Evolutionary conservation across 2,329 filamentous ascomycete species (phyloP), one percentile per base, ranked within the genome.

Genomic region (Diplodia mutila): DNA sequence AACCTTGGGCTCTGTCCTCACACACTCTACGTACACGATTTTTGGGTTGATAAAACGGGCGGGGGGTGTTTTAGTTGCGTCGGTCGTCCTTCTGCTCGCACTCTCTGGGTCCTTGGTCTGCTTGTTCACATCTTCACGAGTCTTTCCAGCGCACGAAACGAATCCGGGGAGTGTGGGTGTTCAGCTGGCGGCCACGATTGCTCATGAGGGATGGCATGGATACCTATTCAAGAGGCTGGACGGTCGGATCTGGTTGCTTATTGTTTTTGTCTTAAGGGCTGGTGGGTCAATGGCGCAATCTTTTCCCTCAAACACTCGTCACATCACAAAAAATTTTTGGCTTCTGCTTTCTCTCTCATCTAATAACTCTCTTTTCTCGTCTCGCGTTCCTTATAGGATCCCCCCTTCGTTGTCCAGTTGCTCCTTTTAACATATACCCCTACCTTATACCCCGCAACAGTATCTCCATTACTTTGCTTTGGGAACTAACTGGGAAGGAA

Each of bases 131-230:
- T 49, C 27, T 61, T 61, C 57, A 25, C n/a, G 27, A 51, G 46
- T 51, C 29, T 48, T 63, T 25, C 59, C 16, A 63, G 29, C 59
- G 25, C n/a, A 61, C 46, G 34, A 63, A 32, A 49, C 57, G 57
- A 51, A 51, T 25, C 29, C 37, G 39, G 42, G 57, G 42, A n/a
- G 59, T 52, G 59, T 63, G 59, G 59, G 59, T 63, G 37, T 63
- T 51, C 34, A 37, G 59, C 59, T 51, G 42, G 59, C 59, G 46
- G 59, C 59, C 59, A 52, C 46, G 59, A 63, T 63, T 63, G 18
- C 46, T 63, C 59, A 63, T 51, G 59, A 63, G 59, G 46, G 59
- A 63, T 51, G 59, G 59, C 59, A 63, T 51, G 59, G 59, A 63
- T 63, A 63, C 59, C 59, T 51, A 25, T 63, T 51, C 25, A 63